These are phyloP conservation scores for Metschnikowia rubicola DNA, from an alignment of 805 yeast species.

Conservation along the genomic window DNA sequence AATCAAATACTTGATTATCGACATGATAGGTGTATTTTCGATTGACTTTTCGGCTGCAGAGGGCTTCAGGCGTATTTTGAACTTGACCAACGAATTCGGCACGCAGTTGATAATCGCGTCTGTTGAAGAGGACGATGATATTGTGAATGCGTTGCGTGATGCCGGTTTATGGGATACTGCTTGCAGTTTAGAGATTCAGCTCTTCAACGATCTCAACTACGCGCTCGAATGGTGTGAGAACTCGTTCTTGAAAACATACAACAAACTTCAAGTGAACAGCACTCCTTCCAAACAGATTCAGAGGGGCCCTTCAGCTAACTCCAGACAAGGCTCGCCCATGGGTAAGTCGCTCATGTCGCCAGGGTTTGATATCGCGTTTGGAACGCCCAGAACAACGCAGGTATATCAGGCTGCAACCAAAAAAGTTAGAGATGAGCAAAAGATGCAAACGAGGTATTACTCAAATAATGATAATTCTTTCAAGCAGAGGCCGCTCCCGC, in stretches of 20 bases:
- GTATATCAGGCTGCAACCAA: conserved; percentile 51
- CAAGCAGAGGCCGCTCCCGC: conserved; percentile 56
- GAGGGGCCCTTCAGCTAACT: conserved; percentile 4
- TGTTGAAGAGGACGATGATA: conserved; percentile 61
- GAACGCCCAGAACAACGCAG: conserved; percentile 54
- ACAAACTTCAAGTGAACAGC: conserved; percentile 28
- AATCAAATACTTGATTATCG: conserved; percentile 77
- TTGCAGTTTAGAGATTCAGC: conserved; percentile 45
- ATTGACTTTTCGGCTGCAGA: conserved; percentile 96
- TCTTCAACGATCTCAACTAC: conserved; percentile 76
- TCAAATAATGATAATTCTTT: conserved; percentile 33
- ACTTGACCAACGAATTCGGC: conserved; percentile 64
- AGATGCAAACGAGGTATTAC: conserved; percentile 46
- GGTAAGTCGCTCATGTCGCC: conserved; percentile 16
- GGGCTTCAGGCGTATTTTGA: conserved; percentile 83
- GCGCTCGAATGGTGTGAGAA: conserved; percentile 98
- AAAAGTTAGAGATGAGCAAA: conserved; percentile 41
- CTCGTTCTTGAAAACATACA: conserved; percentile 68
- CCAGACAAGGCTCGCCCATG: conserved; percentile 3
- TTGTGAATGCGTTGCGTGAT: conserved; percentile 69
- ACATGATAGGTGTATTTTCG: conserved; percentile 74
- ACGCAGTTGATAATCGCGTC: conserved; percentile 78
- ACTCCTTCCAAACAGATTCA: conserved; percentile 9
- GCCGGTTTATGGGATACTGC: conserved; percentile 67
- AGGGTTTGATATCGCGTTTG: conserved; percentile 28